phyloP scores from a whole-genome alignment of 139 green algal species.

The Chlorella sorokiniana region DNA sequence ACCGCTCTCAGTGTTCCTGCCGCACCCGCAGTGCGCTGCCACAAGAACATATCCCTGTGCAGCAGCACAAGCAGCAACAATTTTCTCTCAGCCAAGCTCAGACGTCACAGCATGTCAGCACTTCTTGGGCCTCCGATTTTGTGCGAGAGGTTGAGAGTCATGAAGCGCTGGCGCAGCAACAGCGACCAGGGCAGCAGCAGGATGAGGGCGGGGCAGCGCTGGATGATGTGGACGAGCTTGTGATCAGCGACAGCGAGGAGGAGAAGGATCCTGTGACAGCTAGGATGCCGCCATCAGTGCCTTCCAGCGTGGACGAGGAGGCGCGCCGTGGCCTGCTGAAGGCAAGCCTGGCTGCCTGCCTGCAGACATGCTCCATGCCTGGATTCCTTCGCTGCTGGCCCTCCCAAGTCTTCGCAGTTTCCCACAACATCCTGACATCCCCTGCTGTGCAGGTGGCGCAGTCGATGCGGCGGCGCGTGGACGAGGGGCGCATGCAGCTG shows the following conservation, averaged over 20 bases:
- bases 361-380: not conserved
- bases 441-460: not conserved
- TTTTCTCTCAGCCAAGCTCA: no score
- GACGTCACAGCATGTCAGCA: no score
- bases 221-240: not conserved
- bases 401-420: not conserved
- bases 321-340: slow-evolving; percentile 17
- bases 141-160: not conserved
- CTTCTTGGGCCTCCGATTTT: slow-evolving; percentile 3
- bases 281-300: not conserved
- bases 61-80: no score
- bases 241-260: not conserved
- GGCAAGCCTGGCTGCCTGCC: not conserved
- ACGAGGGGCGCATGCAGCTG: slow-evolving; percentile 19
- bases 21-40: no score
- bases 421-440: not conserved
- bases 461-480: slow-evolving; percentile 11
- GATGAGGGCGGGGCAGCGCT: not conserved
- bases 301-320: not conserved
- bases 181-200: not conserved
- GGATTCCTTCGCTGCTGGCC: not conserved
- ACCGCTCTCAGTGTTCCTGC: no score
- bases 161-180: no score
- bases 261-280: not conserved
- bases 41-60: no score